Evolutionary conservation across 768 basidiomycete species (phyloP).

Genomic region (Boletus rubroflammeus): DNA sequence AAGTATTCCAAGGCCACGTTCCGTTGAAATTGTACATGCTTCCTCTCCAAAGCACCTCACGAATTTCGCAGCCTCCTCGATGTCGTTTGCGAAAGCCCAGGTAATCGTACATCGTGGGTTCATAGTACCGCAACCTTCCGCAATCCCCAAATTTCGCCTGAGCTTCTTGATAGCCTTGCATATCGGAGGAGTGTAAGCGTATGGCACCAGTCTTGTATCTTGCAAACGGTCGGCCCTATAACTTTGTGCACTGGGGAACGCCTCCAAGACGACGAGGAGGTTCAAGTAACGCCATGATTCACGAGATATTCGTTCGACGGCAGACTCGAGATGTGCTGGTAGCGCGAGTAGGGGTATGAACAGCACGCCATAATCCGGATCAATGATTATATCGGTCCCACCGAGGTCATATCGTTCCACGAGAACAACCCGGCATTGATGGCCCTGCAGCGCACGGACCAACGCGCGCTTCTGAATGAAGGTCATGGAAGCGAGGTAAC

Average conservation of each 20-base stretch:
- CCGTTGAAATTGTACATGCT: conserved; percentile 44
- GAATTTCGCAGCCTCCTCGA: conserved; percentile 54
- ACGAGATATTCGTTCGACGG: conserved; percentile 42
- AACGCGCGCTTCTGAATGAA: conserved; percentile 66
- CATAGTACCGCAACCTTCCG: conserved; percentile 57
- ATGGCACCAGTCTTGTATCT: conserved; percentile 14
- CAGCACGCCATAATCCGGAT: conserved; percentile 56
- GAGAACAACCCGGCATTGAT: conserved; percentile 48
- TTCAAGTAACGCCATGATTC: conserved; percentile 62
- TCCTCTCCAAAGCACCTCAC: conserved; percentile 57
- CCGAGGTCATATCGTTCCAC: conserved; percentile 60
- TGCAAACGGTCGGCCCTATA: conserved; percentile 18
- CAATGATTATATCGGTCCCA: conserved; percentile 65
- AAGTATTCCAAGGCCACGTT: conserved; percentile 35
- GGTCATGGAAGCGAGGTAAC: conserved; percentile 66
- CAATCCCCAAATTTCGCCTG: conserved; percentile 56
- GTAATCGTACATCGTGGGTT: conserved; percentile 39
- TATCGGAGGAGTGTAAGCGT: conserved; percentile 63
- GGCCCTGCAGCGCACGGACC: conserved; percentile 46
- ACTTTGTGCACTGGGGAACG: conserved; percentile 50
- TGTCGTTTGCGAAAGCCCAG: conserved; percentile 61
- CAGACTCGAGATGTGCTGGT: conserved; percentile 45
- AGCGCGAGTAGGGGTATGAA: conserved; percentile 45
- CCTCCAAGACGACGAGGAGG: conserved; percentile 64
- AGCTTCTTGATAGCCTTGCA: conserved; percentile 70